phyloP scores from a whole-genome alignment of 164 flowering plant species.

The Dillenia suffruticosa region DNA sequence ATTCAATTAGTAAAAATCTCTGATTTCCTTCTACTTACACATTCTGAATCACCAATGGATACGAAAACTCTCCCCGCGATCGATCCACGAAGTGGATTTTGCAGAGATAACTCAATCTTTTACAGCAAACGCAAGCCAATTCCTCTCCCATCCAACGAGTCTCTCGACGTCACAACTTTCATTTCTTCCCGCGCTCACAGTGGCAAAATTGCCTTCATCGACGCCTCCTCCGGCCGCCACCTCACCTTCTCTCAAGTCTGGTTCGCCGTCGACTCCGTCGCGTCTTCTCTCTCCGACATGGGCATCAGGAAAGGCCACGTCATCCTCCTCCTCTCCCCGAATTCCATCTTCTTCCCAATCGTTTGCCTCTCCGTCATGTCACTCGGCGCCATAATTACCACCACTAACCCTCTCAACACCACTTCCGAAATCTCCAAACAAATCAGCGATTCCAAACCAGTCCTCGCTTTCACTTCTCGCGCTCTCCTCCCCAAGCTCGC shows the following conservation, averaged over 20 bases:
- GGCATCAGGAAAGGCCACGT: conserved; percentile 80
- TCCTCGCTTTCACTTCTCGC: conserved; percentile 62
- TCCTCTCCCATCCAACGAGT: conserved; percentile 43
- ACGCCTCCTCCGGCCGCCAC: conserved; percentile 65
- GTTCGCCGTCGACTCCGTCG: conserved; percentile 58
- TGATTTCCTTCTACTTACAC: too few relatives aligned
- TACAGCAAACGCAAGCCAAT: conserved; percentile 77
- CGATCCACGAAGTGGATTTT: conserved; percentile 64
- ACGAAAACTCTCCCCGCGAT: conserved; percentile 2
- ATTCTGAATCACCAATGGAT: too few relatives aligned
- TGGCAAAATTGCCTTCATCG: conserved; percentile 75
- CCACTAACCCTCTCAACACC: conserved; percentile 92
- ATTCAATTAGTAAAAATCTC: too few relatives aligned
- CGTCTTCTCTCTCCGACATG: conserved; percentile 47
- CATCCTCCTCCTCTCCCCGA: conserved; percentile 77
- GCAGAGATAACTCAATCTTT: conserved; percentile 52
- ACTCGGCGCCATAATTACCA: conserved; percentile 85
- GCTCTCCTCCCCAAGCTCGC: conserved; percentile 57
- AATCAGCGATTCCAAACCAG: conserved; percentile 67
- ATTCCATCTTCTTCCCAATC: conserved; percentile 82
- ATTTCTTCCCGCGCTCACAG: conserved; percentile 69
- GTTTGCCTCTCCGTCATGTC: conserved; percentile 75
- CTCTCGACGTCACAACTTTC: conserved; percentile 72
- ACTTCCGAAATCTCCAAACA: conserved; percentile 62
- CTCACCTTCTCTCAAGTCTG: conserved; percentile 68